Base-by-base conservation (phyloP, 108 stramenopile genomes). In the Bacterosira constricta region DNA sequence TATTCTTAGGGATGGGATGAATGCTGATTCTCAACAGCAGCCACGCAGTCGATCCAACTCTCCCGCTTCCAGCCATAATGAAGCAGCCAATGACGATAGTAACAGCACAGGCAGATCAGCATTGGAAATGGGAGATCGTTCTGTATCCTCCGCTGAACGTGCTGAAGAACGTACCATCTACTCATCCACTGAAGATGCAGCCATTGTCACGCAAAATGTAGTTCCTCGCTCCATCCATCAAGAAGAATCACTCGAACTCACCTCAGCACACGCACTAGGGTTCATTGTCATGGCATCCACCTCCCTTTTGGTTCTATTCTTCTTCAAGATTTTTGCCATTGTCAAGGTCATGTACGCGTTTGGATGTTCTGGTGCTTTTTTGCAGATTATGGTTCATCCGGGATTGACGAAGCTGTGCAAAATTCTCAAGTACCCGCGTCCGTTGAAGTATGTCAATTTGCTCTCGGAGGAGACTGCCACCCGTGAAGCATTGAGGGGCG, bases 341-440 rank as follows among this genome's bases (percentile, higher is more conserved):
- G 83, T 93, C 42, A 87, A 87, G 51, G 60, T 89, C 38, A 50
- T 93, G 60, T 93, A 89, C 51, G 88, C 86, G 36, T 66, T 91
- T 49, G 88, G 83, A 20, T 86, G 88, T 73, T 82, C 85, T 1
- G 85, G 86, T 6, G 85, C 90, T 34, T 60, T 81, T 17, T 46
- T 60, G 38, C 79, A 83, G 51, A 59, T 85, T 17, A 30, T 88
- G 9, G 21, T 85, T 10, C 61, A 76, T 68, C 86, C 86, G 7
- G 63, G 68, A 15, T 45, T 77, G 6, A 52, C 20, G 8, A 3
- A 29, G 1, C 5, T 73, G 35, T 67, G 47, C 42, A 66, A 32
- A 11, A 64, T n/a, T 15, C 41, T 79, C 7, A 29, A 36, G 37
- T 78, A 62, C 68, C 52, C 63, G 38, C 10, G 23, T 41, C 73